Evolutionary conservation across 495 filamentous ascomycete species (phyloP).

Genomic region (Trypethelium eluteriae): DNA sequence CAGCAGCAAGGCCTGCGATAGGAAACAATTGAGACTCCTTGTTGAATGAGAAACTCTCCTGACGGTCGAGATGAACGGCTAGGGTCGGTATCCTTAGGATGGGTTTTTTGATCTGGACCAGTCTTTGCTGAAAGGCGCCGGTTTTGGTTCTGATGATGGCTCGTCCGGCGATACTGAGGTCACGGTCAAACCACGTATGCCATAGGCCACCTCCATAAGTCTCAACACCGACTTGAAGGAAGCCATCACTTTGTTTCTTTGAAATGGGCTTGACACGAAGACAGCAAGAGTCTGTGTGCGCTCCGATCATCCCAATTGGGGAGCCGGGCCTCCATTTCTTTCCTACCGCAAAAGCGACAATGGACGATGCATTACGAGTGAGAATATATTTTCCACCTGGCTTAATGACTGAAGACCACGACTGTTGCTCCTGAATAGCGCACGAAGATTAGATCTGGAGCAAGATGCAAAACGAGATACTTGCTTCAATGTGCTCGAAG

Average conservation of each 20-base stretch:
- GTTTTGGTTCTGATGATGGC: conserved; percentile 68
- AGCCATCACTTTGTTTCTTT: conserved; percentile 80
- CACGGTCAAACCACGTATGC: conserved; percentile 90
- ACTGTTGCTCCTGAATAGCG: conserved; percentile 63
- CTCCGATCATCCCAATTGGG: conserved; percentile 88
- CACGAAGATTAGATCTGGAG: conserved; percentile 10
- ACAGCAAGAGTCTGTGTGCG: conserved; percentile 91
- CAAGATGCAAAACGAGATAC: conserved; percentile 6
- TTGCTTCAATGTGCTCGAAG: conserved; percentile 72
- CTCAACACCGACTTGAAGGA: conserved; percentile 91
- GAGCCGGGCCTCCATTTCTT: conserved; percentile 90
- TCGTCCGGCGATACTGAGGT: conserved; percentile 83
- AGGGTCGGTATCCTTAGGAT: conserved; percentile 87
- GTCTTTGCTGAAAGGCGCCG: conserved; percentile 70
- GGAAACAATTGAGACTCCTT: conserved; percentile 94
- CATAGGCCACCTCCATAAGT: conserved; percentile 86
- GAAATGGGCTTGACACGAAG: conserved; percentile 89
- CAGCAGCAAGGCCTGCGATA: conserved; percentile 77
- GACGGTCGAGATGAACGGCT: conserved; percentile 86
- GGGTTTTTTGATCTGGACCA: conserved; percentile 84
- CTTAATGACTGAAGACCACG: conserved; percentile 70
- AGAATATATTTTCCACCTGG: conserved; percentile 94
- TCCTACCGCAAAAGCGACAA: conserved; percentile 91
- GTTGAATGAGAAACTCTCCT: conserved; percentile 81
- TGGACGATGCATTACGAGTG: conserved; percentile 87